These are phyloP conservation scores for Suillus cothurnatus DNA, from an alignment of 768 basidiomycete species.

Conservation along the genomic window DNA sequence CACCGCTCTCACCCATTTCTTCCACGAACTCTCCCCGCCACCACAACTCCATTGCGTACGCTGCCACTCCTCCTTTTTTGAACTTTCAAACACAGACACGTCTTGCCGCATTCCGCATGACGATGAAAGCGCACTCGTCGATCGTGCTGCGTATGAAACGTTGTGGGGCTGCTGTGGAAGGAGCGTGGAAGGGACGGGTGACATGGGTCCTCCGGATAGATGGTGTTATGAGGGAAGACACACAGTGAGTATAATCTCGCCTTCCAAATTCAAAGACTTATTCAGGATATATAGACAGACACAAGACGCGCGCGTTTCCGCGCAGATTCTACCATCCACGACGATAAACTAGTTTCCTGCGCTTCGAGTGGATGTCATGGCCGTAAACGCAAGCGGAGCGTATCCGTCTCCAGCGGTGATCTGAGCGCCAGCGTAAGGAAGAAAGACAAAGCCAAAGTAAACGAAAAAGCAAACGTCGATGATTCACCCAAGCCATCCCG, in stretches of 20 bases:
- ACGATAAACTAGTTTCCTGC: slow-evolving; percentile 74
- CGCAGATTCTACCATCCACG: slow-evolving; percentile 62
- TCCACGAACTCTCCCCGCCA: slow-evolving; percentile 62
- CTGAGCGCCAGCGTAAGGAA: slow-evolving; percentile 16
- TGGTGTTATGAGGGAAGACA: slow-evolving; percentile 88
- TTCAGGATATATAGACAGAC: slow-evolving; percentile 53
- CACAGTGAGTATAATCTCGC: slow-evolving; percentile 43
- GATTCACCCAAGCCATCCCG: slow-evolving; percentile 16
- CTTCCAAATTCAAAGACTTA: neutral
- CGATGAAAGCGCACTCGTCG: slow-evolving; percentile 78
- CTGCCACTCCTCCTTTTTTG: slow-evolving; percentile 71
- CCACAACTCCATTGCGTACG: slow-evolving; percentile 73
- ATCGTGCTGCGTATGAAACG: slow-evolving; percentile 59
- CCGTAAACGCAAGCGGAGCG: slow-evolving; percentile 25
- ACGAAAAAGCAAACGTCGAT: slow-evolving; percentile 5
- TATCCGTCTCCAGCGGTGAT: slow-evolving; percentile 28
- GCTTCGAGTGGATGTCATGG: slow-evolving; percentile 55
- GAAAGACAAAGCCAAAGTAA: slow-evolving; percentile 12
- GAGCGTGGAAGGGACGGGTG: slow-evolving; percentile 74
- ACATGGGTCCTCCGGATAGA: slow-evolving; percentile 82
- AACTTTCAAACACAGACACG: slow-evolving; percentile 72
- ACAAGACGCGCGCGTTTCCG: slow-evolving; percentile 76
- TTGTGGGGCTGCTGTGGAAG: slow-evolving; percentile 75
- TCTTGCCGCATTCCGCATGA: slow-evolving; percentile 75
- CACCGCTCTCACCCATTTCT: slow-evolving; percentile 56